phyloP scores from a whole-genome alignment of 495 filamentous ascomycete genomes.

The Penicillium egyptiacum region DNA sequence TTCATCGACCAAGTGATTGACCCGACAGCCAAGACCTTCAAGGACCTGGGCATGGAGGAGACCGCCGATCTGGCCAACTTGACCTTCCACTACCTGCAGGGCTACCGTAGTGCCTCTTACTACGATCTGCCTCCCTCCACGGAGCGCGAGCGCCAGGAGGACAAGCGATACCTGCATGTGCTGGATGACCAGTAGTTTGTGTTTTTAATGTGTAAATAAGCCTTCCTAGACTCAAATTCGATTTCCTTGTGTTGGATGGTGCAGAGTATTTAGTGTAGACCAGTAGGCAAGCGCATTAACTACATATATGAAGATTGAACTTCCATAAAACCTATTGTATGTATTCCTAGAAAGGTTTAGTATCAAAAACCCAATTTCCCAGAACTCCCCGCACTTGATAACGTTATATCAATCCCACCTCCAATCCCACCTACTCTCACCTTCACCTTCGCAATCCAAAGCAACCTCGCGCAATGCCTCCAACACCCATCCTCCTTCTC shows the following conservation, averaged over 20 bases:
- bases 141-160: slow-evolving; percentile 89
- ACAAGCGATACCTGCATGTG: slow-evolving; percentile 95
- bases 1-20: slow-evolving; percentile 95
- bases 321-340: background rate
- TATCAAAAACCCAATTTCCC: background rate
- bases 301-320: background rate
- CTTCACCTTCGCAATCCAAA: background rate
- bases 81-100: slow-evolving; percentile 90
- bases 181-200: slow-evolving; percentile 75
- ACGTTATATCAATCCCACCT: slow-evolving; percentile 9
- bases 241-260: slow-evolving; percentile 34
- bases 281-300: background rate
- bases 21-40: slow-evolving; percentile 88
- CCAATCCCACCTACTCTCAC: background rate
- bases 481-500: slow-evolving; percentile 64
- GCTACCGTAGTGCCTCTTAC: slow-evolving; percentile 75
- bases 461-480: slow-evolving; percentile 12
- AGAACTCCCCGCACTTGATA: slow-evolving; percentile 17
- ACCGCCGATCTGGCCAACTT: slow-evolving; percentile 76
- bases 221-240: slow-evolving; percentile 37
- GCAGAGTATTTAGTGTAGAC: slow-evolving; percentile 6
- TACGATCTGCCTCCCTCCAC: slow-evolving; percentile 94
- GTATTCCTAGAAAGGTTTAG: background rate
- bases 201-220: slow-evolving; percentile 49
- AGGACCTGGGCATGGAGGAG: slow-evolving; percentile 79